These are phyloP conservation scores for Saturnispora halmiae DNA, from an alignment of 805 yeast genomes.

Conservation along the genomic window DNA sequence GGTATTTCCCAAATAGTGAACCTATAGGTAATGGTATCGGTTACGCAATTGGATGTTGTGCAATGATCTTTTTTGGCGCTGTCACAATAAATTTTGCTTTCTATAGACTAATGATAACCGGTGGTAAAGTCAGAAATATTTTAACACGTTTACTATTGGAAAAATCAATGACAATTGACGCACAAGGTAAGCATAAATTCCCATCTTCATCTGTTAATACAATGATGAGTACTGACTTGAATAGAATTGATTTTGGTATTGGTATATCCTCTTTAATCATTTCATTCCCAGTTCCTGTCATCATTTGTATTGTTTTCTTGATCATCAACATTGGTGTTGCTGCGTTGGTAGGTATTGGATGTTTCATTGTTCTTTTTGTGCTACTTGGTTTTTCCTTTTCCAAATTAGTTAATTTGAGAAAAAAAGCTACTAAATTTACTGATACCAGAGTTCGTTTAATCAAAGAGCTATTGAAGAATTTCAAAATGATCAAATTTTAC, in stretches of 20 bases:
- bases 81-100: slow-evolving; percentile 53
- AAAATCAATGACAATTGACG: slow-evolving; percentile 55
- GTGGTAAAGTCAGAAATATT: slow-evolving; percentile 63
- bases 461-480: slow-evolving; percentile 69
- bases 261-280: slow-evolving; percentile 59
- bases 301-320: slow-evolving; percentile 55
- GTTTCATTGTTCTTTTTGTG: slow-evolving; percentile 41
- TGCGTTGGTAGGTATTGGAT: slow-evolving; percentile 63
- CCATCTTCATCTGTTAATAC: slow-evolving; percentile 70
- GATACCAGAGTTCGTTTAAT: slow-evolving; percentile 69
- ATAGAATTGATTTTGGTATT: slow-evolving; percentile 68
- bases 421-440: slow-evolving; percentile 50
- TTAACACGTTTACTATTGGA: slow-evolving; percentile 58
- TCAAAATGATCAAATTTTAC: slow-evolving; percentile 76
- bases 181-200: slow-evolving; percentile 50
- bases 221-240: slow-evolving; percentile 70
- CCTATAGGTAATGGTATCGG: slow-evolving; percentile 62
- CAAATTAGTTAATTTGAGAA: slow-evolving; percentile 44
- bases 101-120: slow-evolving; percentile 48
- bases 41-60: slow-evolving; percentile 61
- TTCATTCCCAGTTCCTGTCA: slow-evolving; percentile 53
- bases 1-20: slow-evolving; percentile 33
- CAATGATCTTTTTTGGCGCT: slow-evolving; percentile 43
- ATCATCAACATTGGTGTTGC: slow-evolving; percentile 61
- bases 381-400: slow-evolving; percentile 39